A percentile compares a stretch with the other conserved stretches of the same genome.
Evolutionary conservation across 768 basidiomycete species (phyloP).

Genomic region (Lactifluus hygrophoroides): DNA sequence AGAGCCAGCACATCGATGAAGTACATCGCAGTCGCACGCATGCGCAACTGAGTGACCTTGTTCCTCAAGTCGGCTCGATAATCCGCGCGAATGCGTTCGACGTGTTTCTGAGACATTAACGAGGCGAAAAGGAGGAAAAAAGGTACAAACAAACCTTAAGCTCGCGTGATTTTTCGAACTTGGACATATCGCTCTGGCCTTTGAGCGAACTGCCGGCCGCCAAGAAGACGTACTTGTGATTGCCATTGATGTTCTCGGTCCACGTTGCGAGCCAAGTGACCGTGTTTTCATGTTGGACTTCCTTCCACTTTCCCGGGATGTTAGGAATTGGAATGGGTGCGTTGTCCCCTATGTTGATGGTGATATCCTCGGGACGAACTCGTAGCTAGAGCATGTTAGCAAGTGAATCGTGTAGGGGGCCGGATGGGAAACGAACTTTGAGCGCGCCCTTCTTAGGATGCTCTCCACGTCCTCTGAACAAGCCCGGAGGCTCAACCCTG

Average conservation of each 20-base stretch:
- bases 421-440: constrained; percentile 46
- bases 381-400: constrained; percentile 47
- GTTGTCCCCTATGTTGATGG: constrained; percentile 82
- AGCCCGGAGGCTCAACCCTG: constrained; percentile 95
- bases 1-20: constrained; percentile 96
- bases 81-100: constrained; percentile 84
- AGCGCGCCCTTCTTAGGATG: constrained; percentile 96
- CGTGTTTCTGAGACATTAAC: constrained; percentile 54
- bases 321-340: constrained; percentile 78
- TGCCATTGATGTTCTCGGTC: constrained; percentile 96
- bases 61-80: constrained; percentile 77
- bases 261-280: constrained; percentile 99
- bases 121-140: background rate
- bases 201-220: constrained; percentile 97
- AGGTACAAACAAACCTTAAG: constrained; percentile 61
- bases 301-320: constrained; percentile 87
- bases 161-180: constrained; percentile 97
- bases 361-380: constrained; percentile 91
- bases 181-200: constrained; percentile 94
- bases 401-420: background rate
- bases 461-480: constrained; percentile 96
- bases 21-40: constrained; percentile 98
- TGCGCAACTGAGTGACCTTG: constrained; percentile 91
- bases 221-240: constrained; percentile 95
- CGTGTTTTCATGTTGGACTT: constrained; percentile 82